Evolutionary conservation across 345 rosid genomes (phyloP).

Genomic region (Acer yangbiense): DNA sequence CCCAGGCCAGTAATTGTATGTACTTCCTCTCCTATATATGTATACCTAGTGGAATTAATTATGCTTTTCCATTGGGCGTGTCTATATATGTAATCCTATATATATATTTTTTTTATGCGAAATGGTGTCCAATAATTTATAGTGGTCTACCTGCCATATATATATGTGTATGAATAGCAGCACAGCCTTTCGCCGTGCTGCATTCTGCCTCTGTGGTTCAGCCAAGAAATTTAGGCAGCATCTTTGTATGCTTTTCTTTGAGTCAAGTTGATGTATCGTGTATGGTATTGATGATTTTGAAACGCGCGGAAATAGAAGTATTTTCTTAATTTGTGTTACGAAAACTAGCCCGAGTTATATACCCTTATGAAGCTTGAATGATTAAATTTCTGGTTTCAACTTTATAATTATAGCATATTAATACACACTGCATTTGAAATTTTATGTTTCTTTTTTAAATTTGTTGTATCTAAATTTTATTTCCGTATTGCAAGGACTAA

Average conservation of each 20-base stretch:
- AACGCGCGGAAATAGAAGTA: slow-evolving; percentile 11
- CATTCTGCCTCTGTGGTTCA: slow-evolving; percentile 13
- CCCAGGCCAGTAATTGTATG: slow-evolving; percentile 47
- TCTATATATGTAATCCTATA: slow-evolving; percentile 22
- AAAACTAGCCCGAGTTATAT: background rate
- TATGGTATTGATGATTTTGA: slow-evolving; percentile 17
- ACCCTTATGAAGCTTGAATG: background rate
- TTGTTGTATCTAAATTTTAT: too few relatives aligned
- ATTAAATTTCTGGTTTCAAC: too few relatives aligned
- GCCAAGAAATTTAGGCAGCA: slow-evolving; percentile 14
- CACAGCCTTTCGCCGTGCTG: slow-evolving; percentile 17
- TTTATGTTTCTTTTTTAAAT: too few relatives aligned
- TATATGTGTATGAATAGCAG: slow-evolving; percentile 15
- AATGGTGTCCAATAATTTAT: slow-evolving; percentile 35
- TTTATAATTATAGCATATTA: background rate
- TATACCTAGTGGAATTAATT: slow-evolving; percentile 26
- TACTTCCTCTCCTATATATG: slow-evolving; percentile 27
- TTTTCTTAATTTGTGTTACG: background rate
- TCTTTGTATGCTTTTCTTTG: slow-evolving; percentile 19
- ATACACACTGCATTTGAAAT: too few relatives aligned
- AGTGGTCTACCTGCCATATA: slow-evolving; percentile 19
- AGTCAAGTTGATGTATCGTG: slow-evolving; percentile 17
- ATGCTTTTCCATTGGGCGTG: slow-evolving; percentile 28
- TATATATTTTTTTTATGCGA: slow-evolving; percentile 17
- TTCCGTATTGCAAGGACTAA: too few relatives aligned